phyloP scores from a whole-genome alignment of 2,329 filamentous ascomycete species.

The Exophiala oligosperma region DNA sequence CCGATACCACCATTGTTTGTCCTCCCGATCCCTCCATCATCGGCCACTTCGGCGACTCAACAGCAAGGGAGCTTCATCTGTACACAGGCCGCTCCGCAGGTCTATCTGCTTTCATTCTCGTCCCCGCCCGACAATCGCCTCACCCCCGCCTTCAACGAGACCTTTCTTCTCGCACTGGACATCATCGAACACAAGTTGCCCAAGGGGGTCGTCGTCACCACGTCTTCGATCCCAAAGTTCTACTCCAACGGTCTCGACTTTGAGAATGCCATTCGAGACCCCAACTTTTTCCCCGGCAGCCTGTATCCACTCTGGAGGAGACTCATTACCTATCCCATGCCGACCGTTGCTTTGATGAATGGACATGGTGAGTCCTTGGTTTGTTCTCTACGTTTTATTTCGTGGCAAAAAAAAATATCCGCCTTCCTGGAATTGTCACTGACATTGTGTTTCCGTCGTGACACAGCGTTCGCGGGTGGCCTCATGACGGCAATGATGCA shows the following conservation, averaged over 20 bases:
- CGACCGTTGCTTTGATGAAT: constrained; percentile 75
- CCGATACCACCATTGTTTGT: constrained; percentile 53
- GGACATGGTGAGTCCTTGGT: constrained; percentile 55
- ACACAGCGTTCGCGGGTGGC: constrained; percentile 68
- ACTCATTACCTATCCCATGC: constrained; percentile 74
- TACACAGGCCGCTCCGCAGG: constrained; percentile 58
- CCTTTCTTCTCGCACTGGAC: constrained; percentile 71
- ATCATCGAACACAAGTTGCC: constrained; percentile 68
- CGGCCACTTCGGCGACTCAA: constrained; percentile 29
- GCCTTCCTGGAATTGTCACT: no score
- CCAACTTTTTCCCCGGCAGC: constrained; percentile 61
- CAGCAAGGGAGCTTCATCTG: constrained; percentile 58
- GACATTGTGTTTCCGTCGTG: not conserved
- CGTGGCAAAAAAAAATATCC: no score
- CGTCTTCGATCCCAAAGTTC: constrained; percentile 73
- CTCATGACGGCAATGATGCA: constrained; percentile 80
- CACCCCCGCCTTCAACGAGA: constrained; percentile 65
- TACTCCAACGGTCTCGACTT: constrained; percentile 79
- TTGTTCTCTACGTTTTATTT: no score
- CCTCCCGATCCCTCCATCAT: constrained; percentile 54
- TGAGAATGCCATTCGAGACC: constrained; percentile 60
- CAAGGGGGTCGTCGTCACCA: constrained; percentile 75
- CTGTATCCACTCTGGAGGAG: constrained; percentile 67
- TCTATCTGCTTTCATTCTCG: constrained; percentile 73
- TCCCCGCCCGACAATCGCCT: constrained; percentile 76